A percentile compares a stretch with the other conserved stretches of the same genome.
These are phyloP conservation scores for Xerocomus minutiporus DNA, from an alignment of 1,284 basidiomycete genomes.

Conservation along the genomic window DNA sequence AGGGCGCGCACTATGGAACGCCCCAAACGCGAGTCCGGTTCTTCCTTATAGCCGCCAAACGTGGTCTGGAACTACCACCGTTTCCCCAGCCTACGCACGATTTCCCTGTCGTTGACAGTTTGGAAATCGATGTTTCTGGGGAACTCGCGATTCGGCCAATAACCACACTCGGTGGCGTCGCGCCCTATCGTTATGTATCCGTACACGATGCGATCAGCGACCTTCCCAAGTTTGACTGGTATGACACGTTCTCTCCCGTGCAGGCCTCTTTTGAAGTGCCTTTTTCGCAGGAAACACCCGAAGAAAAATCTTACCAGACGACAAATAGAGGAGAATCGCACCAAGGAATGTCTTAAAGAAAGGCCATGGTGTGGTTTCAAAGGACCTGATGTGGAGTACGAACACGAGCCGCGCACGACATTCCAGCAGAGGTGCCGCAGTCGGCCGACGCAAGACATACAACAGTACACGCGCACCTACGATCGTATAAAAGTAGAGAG, in stretches of 20 bases:
- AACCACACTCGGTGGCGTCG: conserved; percentile 42
- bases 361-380: conserved; percentile 41
- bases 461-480: conserved; percentile 43
- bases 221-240: conserved; percentile 68
- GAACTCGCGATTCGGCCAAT: conserved; percentile 42
- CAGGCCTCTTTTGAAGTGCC: conserved; percentile 11
- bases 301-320: not conserved
- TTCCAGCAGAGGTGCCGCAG: conserved; percentile 47
- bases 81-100: conserved; percentile 70
- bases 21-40: conserved; percentile 69
- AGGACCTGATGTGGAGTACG: conserved; percentile 35
- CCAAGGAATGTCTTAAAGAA: conserved; percentile 36
- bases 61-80: conserved; percentile 49
- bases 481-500: conserved; percentile 38
- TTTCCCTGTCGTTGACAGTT: conserved; percentile 42
- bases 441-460: conserved; percentile 44
- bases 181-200: conserved; percentile 50
- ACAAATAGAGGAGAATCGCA: conserved; percentile 13
- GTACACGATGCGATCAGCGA: conserved; percentile 68
- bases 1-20: conserved; percentile 69
- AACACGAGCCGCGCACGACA: conserved; percentile 43
- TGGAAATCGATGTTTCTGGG: conserved; percentile 49
- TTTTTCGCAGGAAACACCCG: conserved; percentile 23
- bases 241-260: conserved; percentile 11
- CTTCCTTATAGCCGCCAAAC: conserved; percentile 60